phyloP scores from a whole-genome alignment of 169 alveolate genomes.

The Besnoitia besnoiti region DNA sequence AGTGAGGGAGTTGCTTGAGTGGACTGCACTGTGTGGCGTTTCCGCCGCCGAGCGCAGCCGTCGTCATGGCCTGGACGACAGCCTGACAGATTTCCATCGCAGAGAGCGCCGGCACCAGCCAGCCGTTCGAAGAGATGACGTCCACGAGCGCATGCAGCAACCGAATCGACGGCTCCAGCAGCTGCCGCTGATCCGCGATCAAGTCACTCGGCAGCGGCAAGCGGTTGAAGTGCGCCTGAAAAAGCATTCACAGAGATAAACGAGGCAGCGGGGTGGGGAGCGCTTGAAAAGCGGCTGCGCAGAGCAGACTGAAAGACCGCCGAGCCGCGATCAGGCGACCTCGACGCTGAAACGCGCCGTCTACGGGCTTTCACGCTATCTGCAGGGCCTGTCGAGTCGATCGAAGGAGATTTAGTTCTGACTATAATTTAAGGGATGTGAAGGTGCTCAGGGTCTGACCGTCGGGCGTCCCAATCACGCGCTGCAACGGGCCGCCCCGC shows the following conservation, averaged over 20 bases:
- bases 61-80: slow-evolving; percentile 95
- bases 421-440: too few relatives aligned
- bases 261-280: neutral
- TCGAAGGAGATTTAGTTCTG: too few relatives aligned
- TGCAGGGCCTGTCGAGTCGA: too few relatives aligned
- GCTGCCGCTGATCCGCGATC: slow-evolving; percentile 80
- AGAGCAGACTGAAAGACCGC: neutral
- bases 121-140: slow-evolving; percentile 94
- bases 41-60: slow-evolving; percentile 70
- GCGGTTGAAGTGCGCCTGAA: slow-evolving; percentile 95
- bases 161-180: slow-evolving; percentile 83
- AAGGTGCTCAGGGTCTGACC: too few relatives aligned
- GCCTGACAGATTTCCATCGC: slow-evolving; percentile 97
- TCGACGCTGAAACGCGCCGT: too few relatives aligned
- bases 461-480: too few relatives aligned
- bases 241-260: slow-evolving; percentile 60
- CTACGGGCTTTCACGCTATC: too few relatives aligned
- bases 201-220: slow-evolving; percentile 83
- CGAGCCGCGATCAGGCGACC: too few relatives aligned
- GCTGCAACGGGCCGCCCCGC: too few relatives aligned
- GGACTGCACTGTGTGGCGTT: slow-evolving; percentile 80
- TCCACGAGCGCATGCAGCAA: slow-evolving; percentile 97
- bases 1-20: slow-evolving; percentile 93
- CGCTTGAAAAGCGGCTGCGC: neutral
- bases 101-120: slow-evolving; percentile 93